Conservation (phyloP, 345 rosid genomes). For the Populus alba region DNA sequence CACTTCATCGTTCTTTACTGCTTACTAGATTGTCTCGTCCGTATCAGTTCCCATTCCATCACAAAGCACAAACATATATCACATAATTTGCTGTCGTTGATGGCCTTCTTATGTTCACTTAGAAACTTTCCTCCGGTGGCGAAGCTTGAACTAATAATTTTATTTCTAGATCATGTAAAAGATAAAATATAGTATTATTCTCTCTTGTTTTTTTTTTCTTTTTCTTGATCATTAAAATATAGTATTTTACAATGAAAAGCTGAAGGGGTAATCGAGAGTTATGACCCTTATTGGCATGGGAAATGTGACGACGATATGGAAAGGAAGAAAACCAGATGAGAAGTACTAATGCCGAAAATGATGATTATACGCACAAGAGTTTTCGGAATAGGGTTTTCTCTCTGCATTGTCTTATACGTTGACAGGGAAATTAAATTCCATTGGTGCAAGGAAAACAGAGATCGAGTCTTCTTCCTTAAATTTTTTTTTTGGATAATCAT, state of each 20-base stretch:
- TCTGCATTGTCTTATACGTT: neutral
- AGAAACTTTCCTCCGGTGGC: no score
- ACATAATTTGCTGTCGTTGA: no score
- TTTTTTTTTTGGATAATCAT: conserved; percentile 6
- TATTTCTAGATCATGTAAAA: neutral
- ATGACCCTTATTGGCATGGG: neutral
- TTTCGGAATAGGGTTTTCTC: neutral
- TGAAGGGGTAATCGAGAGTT: neutral
- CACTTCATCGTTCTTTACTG: no score
- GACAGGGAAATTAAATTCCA: neutral
- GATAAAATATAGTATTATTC: neutral
- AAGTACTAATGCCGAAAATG: neutral
- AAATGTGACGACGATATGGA: neutral
- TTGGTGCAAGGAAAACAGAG: neutral
- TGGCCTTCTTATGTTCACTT: no score
- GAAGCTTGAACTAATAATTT: no score
- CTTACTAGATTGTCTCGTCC: no score
- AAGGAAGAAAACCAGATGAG: neutral
- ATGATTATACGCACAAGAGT: neutral
- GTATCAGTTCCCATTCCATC: no score
- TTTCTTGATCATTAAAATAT: neutral
- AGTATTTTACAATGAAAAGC: neutral
- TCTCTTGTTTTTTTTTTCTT: neutral
- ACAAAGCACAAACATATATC: no score
- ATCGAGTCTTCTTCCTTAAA: neutral